A percentile compares a stretch with the other conserved stretches of the same genome.
Conservation (phyloP, 257 asterid species). For the Solanum neorickii region DNA sequence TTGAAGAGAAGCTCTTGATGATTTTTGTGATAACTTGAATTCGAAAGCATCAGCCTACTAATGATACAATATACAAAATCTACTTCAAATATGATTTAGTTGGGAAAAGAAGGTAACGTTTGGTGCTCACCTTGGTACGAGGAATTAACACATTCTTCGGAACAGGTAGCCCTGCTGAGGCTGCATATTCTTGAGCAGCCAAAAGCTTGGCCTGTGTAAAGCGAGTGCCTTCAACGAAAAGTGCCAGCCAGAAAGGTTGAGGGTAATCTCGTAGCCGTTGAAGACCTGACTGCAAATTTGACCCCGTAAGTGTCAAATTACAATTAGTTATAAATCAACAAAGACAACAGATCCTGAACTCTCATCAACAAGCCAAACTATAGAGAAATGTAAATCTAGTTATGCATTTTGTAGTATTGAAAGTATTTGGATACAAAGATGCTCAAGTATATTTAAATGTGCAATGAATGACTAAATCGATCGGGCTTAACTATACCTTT, state of each 20-base stretch:
- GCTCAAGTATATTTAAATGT: neutral
- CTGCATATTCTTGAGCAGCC: slow-evolving; percentile 94
- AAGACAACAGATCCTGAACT: neutral
- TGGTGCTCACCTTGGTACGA: slow-evolving; percentile 69
- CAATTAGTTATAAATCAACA: neutral
- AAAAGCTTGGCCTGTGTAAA: slow-evolving; percentile 90
- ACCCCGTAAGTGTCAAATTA: neutral
- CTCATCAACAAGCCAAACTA: neutral
- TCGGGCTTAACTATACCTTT: slow-evolving; percentile 36
- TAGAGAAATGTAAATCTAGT: slow-evolving; percentile 3
- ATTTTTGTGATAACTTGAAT: too few relatives aligned
- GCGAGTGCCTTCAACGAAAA: slow-evolving; percentile 95
- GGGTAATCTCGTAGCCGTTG: slow-evolving; percentile 67
- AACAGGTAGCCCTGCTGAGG: slow-evolving; percentile 62
- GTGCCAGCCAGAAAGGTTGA: slow-evolving; percentile 85
- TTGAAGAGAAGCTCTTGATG: neutral
- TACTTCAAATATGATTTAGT: neutral
- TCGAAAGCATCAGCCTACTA: neutral
- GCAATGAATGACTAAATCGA: neutral
- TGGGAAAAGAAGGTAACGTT: neutral
- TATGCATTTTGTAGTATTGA: neutral
- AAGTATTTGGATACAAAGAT: neutral
- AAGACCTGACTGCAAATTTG: slow-evolving; percentile 55
- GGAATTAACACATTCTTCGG: slow-evolving; percentile 92
- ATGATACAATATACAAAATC: neutral